Evolutionary conservation across 148 eudicot species (phyloP).

Genomic region (Cornus suecica): DNA sequence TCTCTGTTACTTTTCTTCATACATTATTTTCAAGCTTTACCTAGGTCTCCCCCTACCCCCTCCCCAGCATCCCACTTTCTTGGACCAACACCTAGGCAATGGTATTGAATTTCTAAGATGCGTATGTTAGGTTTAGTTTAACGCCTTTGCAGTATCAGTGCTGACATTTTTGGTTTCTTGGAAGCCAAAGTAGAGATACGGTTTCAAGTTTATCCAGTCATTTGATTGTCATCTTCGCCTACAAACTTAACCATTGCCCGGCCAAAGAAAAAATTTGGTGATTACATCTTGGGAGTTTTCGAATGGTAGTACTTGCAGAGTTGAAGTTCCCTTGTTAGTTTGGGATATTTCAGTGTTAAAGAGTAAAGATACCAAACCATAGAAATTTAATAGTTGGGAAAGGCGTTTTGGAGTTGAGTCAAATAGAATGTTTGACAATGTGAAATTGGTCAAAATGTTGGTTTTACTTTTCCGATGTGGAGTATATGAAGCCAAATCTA

Average conservation of each 20-base stretch:
- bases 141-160: background rate
- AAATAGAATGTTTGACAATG: background rate
- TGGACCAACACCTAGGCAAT: background rate
- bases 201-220: background rate
- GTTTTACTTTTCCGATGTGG: background rate
- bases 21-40: background rate
- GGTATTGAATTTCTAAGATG: background rate
- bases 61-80: background rate
- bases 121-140: background rate
- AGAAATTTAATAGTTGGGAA: no score
- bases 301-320: background rate
- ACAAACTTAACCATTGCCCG: background rate
- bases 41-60: background rate
- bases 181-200: background rate
- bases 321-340: background rate
- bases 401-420: background rate
- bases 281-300: background rate
- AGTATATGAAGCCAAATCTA: background rate
- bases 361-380: no score
- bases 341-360: background rate
- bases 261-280: background rate
- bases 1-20: background rate
- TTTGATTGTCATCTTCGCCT: background rate
- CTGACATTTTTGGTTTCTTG: background rate
- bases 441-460: background rate